Percentiles rank a stretch among this genome's conserved stretches.
These are phyloP conservation scores for Thermothielavioides terrestris DNA, from an alignment of 495 filamentous ascomycete genomes.

Conservation along the genomic window DNA sequence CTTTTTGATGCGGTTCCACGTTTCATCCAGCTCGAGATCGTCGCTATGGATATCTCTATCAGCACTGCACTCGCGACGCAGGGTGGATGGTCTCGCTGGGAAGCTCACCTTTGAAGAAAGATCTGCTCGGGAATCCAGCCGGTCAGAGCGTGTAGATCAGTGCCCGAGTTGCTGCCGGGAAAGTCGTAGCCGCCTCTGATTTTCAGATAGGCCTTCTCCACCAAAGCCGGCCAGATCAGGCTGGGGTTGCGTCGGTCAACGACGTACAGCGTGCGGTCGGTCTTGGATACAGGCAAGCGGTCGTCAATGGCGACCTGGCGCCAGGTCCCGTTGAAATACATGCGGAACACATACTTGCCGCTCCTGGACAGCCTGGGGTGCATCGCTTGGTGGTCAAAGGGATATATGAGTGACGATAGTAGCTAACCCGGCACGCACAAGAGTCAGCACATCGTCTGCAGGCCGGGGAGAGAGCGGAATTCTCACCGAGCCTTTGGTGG, in stretches of 20 bases:
- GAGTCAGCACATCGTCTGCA: too few species aligned
- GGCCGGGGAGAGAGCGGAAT: too few species aligned
- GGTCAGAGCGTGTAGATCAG: slow-evolving; percentile 80
- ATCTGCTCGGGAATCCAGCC: slow-evolving; percentile 97
- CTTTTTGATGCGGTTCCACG: slow-evolving; percentile 71
- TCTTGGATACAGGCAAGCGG: slow-evolving; percentile 67
- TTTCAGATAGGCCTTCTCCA: slow-evolving; percentile 98
- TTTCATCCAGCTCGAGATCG: slow-evolving; percentile 59
- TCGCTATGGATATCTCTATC: slow-evolving; percentile 41
- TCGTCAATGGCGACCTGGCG: slow-evolving; percentile 87
- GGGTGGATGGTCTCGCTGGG: too few species aligned
- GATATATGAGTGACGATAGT: slow-evolving; percentile 61
- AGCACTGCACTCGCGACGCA: too few species aligned
- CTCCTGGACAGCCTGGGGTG: slow-evolving; percentile 56
- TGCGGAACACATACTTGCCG: slow-evolving; percentile 84
- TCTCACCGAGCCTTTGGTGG: slow-evolving; percentile 29
- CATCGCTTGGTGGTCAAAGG: slow-evolving; percentile 50
- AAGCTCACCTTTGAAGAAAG: slow-evolving; percentile 65
- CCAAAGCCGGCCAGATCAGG: slow-evolving; percentile 81
- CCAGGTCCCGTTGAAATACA: slow-evolving; percentile 92
- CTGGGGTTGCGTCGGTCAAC: slow-evolving; percentile 70
- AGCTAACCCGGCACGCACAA: slow-evolving; percentile 42
- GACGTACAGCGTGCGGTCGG: slow-evolving; percentile 71
- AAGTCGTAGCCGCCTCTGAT: slow-evolving; percentile 95
- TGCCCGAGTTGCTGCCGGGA: slow-evolving; percentile 95